These are phyloP conservation scores for Colletotrichum australisinense DNA, from an alignment of 2,329 filamentous ascomycete species.

Conservation along the genomic window DNA sequence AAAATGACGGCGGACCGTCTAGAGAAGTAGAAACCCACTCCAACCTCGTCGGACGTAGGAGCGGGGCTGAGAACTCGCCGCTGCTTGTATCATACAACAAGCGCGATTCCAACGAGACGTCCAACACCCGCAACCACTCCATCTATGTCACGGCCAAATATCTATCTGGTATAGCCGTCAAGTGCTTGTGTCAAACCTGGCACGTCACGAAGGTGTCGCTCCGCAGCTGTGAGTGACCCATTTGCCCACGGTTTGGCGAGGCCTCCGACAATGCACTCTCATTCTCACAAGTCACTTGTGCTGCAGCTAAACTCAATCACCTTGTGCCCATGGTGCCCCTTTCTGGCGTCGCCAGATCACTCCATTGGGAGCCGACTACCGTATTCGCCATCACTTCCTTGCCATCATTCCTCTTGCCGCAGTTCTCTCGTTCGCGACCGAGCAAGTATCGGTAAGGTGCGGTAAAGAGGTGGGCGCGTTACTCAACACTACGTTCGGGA, in stretches of 20 bases:
- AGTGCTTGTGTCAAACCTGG: constrained; percentile 51
- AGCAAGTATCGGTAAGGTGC: constrained; percentile 78
- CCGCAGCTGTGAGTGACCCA: constrained; percentile 64
- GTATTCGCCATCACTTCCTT: constrained; percentile 60
- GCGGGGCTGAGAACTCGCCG: too few species aligned
- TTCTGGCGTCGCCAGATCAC: constrained; percentile 74
- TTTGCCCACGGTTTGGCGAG: not conserved
- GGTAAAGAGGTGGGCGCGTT: constrained; percentile 80
- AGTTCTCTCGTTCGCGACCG: constrained; percentile 36
- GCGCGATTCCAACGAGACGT: too few species aligned
- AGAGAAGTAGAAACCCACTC: too few species aligned
- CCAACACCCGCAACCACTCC: not conserved
- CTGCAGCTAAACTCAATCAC: constrained; percentile 72
- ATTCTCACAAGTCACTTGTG: constrained; percentile 9
- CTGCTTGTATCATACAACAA: too few species aligned
- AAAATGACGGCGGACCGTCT: too few species aligned
- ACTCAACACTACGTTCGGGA: constrained; percentile 82
- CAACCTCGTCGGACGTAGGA: too few species aligned
- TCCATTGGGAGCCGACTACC: constrained; percentile 72
- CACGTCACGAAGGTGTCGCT: constrained; percentile 68
- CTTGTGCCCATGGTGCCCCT: constrained; percentile 79
- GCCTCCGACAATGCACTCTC: not conserved
- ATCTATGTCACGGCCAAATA: constrained; percentile 57
- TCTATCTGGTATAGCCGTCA: too few species aligned
- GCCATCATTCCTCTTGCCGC: too few species aligned